Evolutionary conservation across 805 yeast genomes (phyloP).

Genomic region (Candida khao-thaluensis): DNA sequence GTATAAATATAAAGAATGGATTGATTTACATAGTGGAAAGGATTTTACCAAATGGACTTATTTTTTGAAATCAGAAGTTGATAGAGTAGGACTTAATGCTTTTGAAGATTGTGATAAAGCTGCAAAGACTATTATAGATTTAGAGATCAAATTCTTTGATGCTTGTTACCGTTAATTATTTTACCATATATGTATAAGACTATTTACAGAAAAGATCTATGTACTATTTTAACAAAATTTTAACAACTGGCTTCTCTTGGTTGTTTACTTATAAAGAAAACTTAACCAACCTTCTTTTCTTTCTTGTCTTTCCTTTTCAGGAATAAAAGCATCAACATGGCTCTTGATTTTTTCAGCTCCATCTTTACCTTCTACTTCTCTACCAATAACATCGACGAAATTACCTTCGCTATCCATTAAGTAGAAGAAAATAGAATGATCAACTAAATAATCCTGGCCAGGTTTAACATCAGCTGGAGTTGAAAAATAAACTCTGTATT

Average conservation of each 20-base stretch:
- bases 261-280: constrained; percentile 52
- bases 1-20: constrained; percentile 53
- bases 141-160: constrained; percentile 48
- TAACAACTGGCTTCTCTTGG: too few species aligned
- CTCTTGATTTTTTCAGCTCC: constrained; percentile 76
- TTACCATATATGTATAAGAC: too few species aligned
- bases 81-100: constrained; percentile 27
- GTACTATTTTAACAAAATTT: too few species aligned
- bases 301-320: constrained; percentile 65
- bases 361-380: constrained; percentile 77
- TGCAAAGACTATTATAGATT: constrained; percentile 35
- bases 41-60: constrained; percentile 49
- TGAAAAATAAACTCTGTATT: constrained; percentile 92
- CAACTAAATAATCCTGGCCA: constrained; percentile 95
- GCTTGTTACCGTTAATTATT: too few species aligned
- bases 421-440: constrained; percentile 95
- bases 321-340: constrained; percentile 73
- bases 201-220: too few species aligned
- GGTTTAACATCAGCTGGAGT: constrained; percentile 93
- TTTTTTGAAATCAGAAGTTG: constrained; percentile 45
- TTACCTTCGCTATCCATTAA: constrained; percentile 98
- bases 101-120: constrained; percentile 17
- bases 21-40: constrained; percentile 49
- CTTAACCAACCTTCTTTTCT: constrained; percentile 62
- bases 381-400: constrained; percentile 91